phyloP scores from a whole-genome alignment of 306 rosid species.

The cucumber (Cucumis sativus) region DNA sequence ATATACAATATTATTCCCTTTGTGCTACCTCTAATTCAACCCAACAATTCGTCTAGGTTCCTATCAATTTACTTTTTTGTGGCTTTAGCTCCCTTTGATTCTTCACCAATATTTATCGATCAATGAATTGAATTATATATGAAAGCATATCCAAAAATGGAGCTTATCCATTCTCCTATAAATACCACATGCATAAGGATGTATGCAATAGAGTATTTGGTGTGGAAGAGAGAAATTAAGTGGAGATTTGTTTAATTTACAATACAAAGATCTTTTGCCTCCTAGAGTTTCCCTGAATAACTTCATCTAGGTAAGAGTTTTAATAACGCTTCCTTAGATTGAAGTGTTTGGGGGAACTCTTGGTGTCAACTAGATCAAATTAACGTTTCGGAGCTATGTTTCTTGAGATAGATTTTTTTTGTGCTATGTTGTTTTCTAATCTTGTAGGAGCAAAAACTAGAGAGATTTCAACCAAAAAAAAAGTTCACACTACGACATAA shows the following conservation, averaged over 20 bases:
- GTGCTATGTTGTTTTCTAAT: too few species aligned
- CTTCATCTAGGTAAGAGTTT: conserved; percentile 10
- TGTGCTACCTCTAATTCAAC: background rate
- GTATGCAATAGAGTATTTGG: background rate
- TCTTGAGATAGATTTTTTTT: background rate
- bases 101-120: background rate
- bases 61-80: background rate
- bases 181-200: background rate
- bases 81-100: background rate
- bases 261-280: conserved; percentile 3
- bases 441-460: too few species aligned
- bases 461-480: too few species aligned
- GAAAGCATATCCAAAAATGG: background rate
- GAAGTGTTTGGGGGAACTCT: conserved; percentile 49
- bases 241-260: background rate
- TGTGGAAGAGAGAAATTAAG: background rate
- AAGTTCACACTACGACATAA: too few species aligned
- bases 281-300: conserved; percentile 20
- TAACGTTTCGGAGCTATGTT: background rate
- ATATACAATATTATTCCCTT: background rate
- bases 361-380: conserved; percentile 6
- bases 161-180: background rate
- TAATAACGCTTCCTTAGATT: background rate
- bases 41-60: background rate
- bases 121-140: background rate